Conservation (phyloP, 176 grass and related monocot species). For the Carex scoparia region DNA sequence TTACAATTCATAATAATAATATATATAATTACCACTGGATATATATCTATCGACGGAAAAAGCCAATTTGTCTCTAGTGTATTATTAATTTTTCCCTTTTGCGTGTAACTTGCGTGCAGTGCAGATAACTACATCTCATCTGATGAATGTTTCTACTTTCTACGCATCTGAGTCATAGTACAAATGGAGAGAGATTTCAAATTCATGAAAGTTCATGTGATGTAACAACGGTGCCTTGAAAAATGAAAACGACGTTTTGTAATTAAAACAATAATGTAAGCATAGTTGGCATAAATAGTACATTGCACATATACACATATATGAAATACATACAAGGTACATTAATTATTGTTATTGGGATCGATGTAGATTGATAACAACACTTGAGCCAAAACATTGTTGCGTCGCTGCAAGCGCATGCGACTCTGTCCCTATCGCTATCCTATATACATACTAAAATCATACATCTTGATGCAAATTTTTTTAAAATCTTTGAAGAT, state of each 20-base stretch:
- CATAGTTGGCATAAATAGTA: neutral
- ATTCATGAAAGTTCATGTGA: neutral
- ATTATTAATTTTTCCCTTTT: too few relatives aligned
- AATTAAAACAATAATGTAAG: neutral
- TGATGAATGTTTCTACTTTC: neutral
- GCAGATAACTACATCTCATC: neutral
- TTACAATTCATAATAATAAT: neutral
- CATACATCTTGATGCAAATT: too few relatives aligned
- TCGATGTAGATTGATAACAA: neutral
- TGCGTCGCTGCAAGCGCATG: neutral
- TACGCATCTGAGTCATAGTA: neutral
- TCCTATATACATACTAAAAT: neutral
- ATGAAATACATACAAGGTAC: too few relatives aligned
- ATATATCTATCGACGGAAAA: neutral
- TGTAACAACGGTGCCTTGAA: neutral
- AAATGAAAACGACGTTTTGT: neutral
- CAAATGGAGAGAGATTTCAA: neutral
- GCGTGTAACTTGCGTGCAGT: neutral
- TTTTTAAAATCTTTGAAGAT: too few relatives aligned
- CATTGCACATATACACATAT: neutral
- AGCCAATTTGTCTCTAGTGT: neutral
- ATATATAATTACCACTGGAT: neutral
- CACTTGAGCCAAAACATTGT: neutral
- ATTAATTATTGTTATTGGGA: neutral
- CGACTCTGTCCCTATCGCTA: neutral